Base-by-base conservation (phyloP, 2,329 filamentous ascomycete species). In the Colletotrichum echinochloae region DNA sequence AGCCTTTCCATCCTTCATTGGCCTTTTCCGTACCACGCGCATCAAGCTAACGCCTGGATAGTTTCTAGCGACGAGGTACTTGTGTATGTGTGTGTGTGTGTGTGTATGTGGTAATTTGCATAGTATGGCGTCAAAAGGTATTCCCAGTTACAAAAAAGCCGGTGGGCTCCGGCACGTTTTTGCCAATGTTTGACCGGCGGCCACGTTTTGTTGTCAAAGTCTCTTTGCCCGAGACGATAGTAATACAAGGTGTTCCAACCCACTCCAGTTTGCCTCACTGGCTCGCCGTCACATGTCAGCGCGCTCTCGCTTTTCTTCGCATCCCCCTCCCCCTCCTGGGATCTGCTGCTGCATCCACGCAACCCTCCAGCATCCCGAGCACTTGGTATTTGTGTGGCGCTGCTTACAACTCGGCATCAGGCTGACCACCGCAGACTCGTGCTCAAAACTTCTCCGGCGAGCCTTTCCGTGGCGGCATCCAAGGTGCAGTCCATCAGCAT, bases 41-140 rank as follows among this genome's bases (percentile, higher is more conserved):
- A 16, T 12, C 28, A 12, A 12, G 49, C 60, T 76, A 75, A 77
- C 65, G 30, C 5, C 12, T 6, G 1, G 7, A 9, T 66, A 82
- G 80, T 75, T 82, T 82, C 76, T 82, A 75, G 79, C 71, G 35
- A 20, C 71, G 35, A 20, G 57, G 48, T 56, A 55, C 54, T 73
- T 55, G 33, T 30, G 26, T 60, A 48, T 59, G 66, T 70, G 51
- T 46, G 9, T 37, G 9, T 37, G 35, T 37, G 35, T 37, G 35
- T 37, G 35, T 37, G 20, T 46, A 52, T 49, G 66, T 65, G 54
- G 51, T 71, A 55, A 70, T 71, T 51, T 71, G 69, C 69, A 71
- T 71, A 65, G 65, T 69, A 71, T 44, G 69, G 69, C 69, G 69
- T 71, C 69, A 54, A 71, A 65, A 56, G 69, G 66, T 71, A 70